Evolutionary conservation across 2,329 filamentous ascomycete species (phyloP), one percentile per base, ranked within the genome.

Genomic region (Simplicillium aogashimaense): DNA sequence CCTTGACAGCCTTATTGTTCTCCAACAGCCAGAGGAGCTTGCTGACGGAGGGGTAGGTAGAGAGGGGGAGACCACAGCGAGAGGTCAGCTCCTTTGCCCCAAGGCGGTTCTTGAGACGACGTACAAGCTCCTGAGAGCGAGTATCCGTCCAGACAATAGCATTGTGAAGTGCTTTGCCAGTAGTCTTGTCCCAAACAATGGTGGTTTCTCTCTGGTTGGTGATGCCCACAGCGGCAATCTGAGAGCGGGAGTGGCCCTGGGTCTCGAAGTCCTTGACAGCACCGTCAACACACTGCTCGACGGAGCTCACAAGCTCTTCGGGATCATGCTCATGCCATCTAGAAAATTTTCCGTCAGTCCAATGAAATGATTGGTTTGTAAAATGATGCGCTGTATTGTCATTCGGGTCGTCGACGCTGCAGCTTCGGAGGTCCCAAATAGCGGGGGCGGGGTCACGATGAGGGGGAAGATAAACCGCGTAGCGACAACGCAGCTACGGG

Each of bases 311-410:
- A 45, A 92, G 71, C 61, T 89, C 84, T 44, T 77, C 68, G 9
- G 85, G 84, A 52, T 90, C 83, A 59, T 90, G 85, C 61, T 92
- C 86, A 60, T 90, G 83, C 85, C 84, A 90, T 57, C 84, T 88
- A 56, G 28, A 17, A 34, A 8, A 16, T 10, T 7, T 33, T 18
- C 15, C 20, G 7, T 31, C 11, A 32, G 30, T n/a, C 30, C 7
- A 32, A 6, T 12, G 13, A 32, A n/a, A n/a, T 12, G 6, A 32
- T 32, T 32, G 30, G 15, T 7, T 7, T 32, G 7, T 5, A 32
- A 6, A 15, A 13, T 32, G 7, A n/a, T 32, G 5, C 30, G 30
- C 20, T 5, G 20, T 9, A 25, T 25, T 25, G 20, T 9, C 5
- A 25, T 25, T 25, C 20, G 20, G 20, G 20, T 25, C 9, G 20